These are phyloP conservation scores for Neoboletus magnificus DNA, from an alignment of 768 basidiomycete species.

Conservation along the genomic window DNA sequence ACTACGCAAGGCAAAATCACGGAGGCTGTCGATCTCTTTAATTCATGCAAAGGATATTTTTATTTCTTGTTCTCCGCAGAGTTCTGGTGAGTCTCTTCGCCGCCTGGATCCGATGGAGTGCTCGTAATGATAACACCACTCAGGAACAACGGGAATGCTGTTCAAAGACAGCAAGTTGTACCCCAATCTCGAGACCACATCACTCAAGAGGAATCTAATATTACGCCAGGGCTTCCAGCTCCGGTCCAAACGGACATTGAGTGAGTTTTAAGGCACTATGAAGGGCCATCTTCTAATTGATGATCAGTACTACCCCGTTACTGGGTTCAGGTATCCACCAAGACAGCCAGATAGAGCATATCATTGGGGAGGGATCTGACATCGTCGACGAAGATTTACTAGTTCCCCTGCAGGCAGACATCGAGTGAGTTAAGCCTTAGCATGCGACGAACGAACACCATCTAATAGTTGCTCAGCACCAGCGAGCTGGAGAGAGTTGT, in stretches of 20 bases:
- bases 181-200: background rate
- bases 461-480: background rate
- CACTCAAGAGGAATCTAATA: background rate
- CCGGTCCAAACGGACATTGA: background rate
- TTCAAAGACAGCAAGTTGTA: background rate
- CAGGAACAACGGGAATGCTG: background rate
- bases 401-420: background rate
- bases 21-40: conserved; percentile 1
- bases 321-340: background rate
- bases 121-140: background rate
- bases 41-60: background rate
- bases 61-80: conserved; percentile 2
- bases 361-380: background rate
- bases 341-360: background rate
- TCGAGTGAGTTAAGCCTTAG: background rate
- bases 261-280: background rate
- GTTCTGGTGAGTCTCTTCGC: background rate
- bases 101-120: too few species aligned
- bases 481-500: background rate
- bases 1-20: background rate
- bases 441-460: background rate
- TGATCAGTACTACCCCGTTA: background rate
- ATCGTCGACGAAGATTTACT: background rate
- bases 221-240: too few species aligned
- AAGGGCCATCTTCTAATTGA: background rate